Percentiles rank a stretch among this genome's conserved stretches.
Conservation (phyloP, 1,284 basidiomycete genomes). For the Dichomitus squalens region DNA sequence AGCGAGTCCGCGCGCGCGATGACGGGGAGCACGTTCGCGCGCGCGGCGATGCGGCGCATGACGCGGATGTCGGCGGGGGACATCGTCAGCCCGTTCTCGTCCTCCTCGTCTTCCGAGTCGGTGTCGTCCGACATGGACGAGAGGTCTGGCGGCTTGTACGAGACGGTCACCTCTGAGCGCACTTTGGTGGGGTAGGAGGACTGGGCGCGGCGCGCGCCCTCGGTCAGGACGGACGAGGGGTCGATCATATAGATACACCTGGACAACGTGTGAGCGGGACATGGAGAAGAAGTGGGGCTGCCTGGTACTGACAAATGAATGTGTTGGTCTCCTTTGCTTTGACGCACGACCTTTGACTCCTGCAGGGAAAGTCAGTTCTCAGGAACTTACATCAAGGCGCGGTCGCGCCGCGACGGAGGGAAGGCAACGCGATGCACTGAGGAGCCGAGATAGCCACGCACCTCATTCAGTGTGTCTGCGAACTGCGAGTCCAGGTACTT, state of each 20-base stretch:
- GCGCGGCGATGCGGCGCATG: constrained; percentile 68
- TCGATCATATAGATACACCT: constrained; percentile 85
- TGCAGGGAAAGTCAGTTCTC: constrained; percentile 32
- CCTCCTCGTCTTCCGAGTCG: constrained; percentile 46
- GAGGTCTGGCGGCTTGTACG: constrained; percentile 53
- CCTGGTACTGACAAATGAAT: constrained; percentile 71
- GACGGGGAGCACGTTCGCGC: constrained; percentile 77
- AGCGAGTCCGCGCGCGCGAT: constrained; percentile 77
- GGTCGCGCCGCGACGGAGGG: neutral
- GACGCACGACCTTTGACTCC: constrained; percentile 84
- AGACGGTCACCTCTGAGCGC: constrained; percentile 62
- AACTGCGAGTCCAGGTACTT: constrained; percentile 78
- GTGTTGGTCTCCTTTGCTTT: constrained; percentile 83
- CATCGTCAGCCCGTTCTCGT: constrained; percentile 62
- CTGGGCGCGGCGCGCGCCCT: constrained; percentile 47
- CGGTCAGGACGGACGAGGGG: constrained; percentile 66
- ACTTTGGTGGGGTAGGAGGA: constrained; percentile 52
- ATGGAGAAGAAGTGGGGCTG: neutral
- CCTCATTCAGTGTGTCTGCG: constrained; percentile 82
- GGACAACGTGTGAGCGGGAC: constrained; percentile 24
- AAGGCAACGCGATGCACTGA: neutral
- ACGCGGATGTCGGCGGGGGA: constrained; percentile 76
- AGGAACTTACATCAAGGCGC: neutral
- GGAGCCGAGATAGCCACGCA: constrained; percentile 35
- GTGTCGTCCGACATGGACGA: constrained; percentile 45